Base-by-base conservation (phyloP, 768 basidiomycete species). In the Suillus plorans region DNA sequence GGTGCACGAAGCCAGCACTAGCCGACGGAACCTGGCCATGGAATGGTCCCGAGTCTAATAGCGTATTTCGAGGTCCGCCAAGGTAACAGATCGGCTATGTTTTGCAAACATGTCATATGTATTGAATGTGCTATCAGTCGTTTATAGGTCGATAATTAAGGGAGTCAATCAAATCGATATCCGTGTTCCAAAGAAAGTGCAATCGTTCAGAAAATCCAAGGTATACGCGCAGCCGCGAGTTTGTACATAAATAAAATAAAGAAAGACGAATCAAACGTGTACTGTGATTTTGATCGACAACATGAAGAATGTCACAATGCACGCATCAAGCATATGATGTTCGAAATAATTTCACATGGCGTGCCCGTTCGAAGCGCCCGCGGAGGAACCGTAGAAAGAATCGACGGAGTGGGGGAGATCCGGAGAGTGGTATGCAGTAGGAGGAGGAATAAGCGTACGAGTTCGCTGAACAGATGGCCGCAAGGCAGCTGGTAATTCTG, bases 351-450 rank as follows among this genome's bases (percentile, higher is more conserved):
- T 31, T 59, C 58, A 59, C 25, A 59, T 31, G 41, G 2, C 41
- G 25, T 59, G 58, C 7, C 58, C 58, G 28, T 42, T 41, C 18
- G 58, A 59, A 31, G 39, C 41, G 9, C 25, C 58, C 3, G 39
- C 20, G 10, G 58, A 42, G 28, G 58, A 59, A 28, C 58, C 58
- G 14, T 76, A 76, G 41, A 76, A 76, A 12, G 75, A 77, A 63
- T 76, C 76, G 31, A 70, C 39, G 12, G 75, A 77, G 12, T 60
- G 67, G 52, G 68, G 76, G 36, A 62, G 44, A 37, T 62, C 61
- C 57, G 61, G 56, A 61, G 50, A 59, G 37, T 8, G 28, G 25
- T 52, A 61, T 13, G 39, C 62, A 12, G 50, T 4, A 44, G 64
- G 69, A 22, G 63, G 66, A 2, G 69, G 39, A 44, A 47, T 9